These are phyloP conservation scores for Calonectria leucothoes DNA, from an alignment of 2,329 filamentous ascomycete species.

Conservation along the genomic window DNA sequence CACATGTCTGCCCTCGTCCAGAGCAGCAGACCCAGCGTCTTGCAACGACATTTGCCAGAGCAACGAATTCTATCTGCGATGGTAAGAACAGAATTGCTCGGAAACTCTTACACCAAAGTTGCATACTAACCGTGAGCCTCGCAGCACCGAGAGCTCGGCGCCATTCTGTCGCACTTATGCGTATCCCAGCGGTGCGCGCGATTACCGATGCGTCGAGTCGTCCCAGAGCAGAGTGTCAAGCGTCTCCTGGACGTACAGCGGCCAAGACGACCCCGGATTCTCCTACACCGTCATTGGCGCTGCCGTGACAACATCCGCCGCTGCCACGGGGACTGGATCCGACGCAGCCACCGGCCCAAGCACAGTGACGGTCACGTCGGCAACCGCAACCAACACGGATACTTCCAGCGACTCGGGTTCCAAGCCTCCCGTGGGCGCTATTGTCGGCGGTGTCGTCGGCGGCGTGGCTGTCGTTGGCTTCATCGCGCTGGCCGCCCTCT, in stretches of 20 bases:
- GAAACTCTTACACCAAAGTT: neutral
- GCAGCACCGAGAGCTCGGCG: slow-evolving; percentile 13
- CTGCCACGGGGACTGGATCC: neutral
- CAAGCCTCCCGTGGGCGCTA: neutral
- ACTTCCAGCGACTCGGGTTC: neutral
- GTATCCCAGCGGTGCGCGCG: slow-evolving; percentile 15
- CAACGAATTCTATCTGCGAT: slow-evolving; percentile 22
- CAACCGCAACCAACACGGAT: neutral
- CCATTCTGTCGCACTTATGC: slow-evolving; percentile 24
- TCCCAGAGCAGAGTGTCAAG: slow-evolving; percentile 14
- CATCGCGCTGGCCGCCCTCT: neutral
- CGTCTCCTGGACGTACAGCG: slow-evolving; percentile 18
- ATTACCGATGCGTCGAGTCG: slow-evolving; percentile 8
- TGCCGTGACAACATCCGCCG: neutral
- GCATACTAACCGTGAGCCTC: neutral
- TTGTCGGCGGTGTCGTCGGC: neutral
- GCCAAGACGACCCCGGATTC: slow-evolving; percentile 6
- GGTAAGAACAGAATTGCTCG: neutral
- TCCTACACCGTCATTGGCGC: neutral
- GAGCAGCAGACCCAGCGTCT: slow-evolving; percentile 1
- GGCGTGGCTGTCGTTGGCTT: neutral
- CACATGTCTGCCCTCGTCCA: slow-evolving; percentile 12
- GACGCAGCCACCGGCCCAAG: neutral
- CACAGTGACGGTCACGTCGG: neutral
- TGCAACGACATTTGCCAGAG: slow-evolving; percentile 25